Base-by-base conservation (phyloP, 805 yeast genomes). In the Wickerhamiella spandovensis region DNA sequence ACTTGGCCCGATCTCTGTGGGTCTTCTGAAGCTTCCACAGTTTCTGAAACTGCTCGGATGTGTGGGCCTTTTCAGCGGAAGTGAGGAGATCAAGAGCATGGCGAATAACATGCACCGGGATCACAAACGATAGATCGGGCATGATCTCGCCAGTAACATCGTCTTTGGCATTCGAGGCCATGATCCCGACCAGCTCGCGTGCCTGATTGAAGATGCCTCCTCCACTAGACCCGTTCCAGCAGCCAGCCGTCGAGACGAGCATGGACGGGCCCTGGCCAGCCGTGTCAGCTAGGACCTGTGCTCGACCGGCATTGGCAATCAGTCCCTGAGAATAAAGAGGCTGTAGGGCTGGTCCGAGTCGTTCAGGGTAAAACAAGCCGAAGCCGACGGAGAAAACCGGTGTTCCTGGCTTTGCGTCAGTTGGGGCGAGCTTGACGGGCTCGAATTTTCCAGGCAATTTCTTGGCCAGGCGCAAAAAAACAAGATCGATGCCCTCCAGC, bases 181-280 rank as follows among this genome's bases (percentile, higher is more conserved):
- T 63, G 42, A 66, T 58, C 2, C 69, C 70, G 10, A 66, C 63
- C 8, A 66, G 58, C 30, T 59, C 56, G 18, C 56, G 48, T 10
- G 49, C 25, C 5, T 28, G 28, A 48, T 61, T 55, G 43, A 63
- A 53, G 5, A 66, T 53, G 0, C 60, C 68, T 7, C 70, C 70
- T 5, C 70, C 70, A 9, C 69, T 65, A 18, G 68, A 64, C 1
- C 70, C 70, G 32, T 66, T 66, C 70, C 70, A 66, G 56, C 70
- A 66, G 22, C 62, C 61, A 2, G 70, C 64, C 1, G 66, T 55
- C 12, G 63, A 49, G 3, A 66, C 57, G 8, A 63, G 48, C 66
- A 66, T 58, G 1, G 55, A 59, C 8, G 48, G 38, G 13, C 55
- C 56, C 1, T 30, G 46, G n/a, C 49, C 48, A 4, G 43, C 5